Conservation (phyloP, 2,329 filamentous ascomycete genomes). For the Arthrobotrys sphaeroides region DNA sequence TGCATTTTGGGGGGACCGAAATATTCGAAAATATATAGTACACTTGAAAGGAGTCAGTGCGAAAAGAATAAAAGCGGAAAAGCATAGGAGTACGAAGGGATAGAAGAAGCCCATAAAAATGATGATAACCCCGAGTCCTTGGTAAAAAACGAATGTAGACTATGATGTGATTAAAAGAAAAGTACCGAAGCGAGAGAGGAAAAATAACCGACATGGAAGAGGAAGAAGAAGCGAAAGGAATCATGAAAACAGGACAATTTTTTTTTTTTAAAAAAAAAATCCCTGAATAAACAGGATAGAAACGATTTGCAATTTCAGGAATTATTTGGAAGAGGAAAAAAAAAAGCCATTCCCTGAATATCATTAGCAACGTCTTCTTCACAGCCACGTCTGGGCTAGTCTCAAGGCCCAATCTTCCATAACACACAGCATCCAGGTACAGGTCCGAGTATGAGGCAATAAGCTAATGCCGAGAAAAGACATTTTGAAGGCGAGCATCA, state of each 20-base stretch:
- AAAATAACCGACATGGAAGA: not conserved
- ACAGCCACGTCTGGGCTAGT: not conserved
- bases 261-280: too few species aligned
- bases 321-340: not conserved
- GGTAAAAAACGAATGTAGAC: slow-evolving; percentile 35
- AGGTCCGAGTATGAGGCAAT: too few species aligned
- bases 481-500: not conserved
- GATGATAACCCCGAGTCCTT: slow-evolving; percentile 33
- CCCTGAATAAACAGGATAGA: slow-evolving; percentile 1
- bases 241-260: slow-evolving; percentile 5
- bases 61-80: slow-evolving; percentile 7
- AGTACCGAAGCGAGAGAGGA: slow-evolving; percentile 13
- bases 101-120: too few species aligned
- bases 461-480: not conserved
- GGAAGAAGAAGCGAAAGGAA: not conserved
- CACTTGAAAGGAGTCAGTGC: slow-evolving; percentile 29
- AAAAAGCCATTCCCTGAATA: not conserved
- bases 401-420: too few species aligned
- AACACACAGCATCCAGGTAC: too few species aligned
- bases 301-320: not conserved
- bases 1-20: slow-evolving; percentile 29
- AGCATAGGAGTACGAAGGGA: too few species aligned
- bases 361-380: not conserved
- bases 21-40: slow-evolving; percentile 47
- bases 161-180: slow-evolving; percentile 45